Conservation (phyloP, 2,329 filamentous ascomycete genomes). For the Ilyonectria robusta region DNA sequence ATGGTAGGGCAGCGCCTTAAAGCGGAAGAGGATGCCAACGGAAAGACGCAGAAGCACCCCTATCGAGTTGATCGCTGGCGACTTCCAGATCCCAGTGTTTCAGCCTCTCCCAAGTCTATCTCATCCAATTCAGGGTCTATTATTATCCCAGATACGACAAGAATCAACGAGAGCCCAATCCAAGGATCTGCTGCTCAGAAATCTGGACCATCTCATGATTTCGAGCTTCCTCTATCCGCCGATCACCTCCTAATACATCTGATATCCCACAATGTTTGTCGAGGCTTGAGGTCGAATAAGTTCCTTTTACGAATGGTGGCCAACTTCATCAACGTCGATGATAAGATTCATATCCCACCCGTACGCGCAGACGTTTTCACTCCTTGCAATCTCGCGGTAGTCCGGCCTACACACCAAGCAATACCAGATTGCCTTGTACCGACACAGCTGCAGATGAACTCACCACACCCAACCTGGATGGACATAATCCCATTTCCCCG, state of each 20-base stretch:
- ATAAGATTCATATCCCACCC: neutral
- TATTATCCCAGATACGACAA: neutral
- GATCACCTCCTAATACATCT: slow-evolving; percentile 34
- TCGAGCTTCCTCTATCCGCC: neutral
- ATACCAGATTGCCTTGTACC: slow-evolving; percentile 29
- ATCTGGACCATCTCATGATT: accelerated
- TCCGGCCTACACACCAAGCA: slow-evolving; percentile 7
- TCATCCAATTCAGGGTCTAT: neutral
- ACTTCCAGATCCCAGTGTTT: neutral
- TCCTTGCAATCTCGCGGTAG: neutral
- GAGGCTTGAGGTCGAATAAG: slow-evolving; percentile 33
- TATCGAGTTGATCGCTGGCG: slow-evolving; percentile 36
- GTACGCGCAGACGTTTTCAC: neutral
- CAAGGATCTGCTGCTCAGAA: no score
- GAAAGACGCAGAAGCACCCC: neutral
- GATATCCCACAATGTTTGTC: slow-evolving; percentile 32
- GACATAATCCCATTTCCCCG: slow-evolving; percentile 32
- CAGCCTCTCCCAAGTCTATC: neutral
- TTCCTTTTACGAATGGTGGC: slow-evolving; percentile 3
- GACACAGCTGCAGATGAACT: slow-evolving; percentile 39
- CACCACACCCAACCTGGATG: slow-evolving; percentile 34
- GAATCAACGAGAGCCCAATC: no score
- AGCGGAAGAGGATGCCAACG: neutral
- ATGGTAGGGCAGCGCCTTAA: slow-evolving; percentile 21
- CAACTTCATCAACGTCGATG: neutral